These are phyloP conservation scores for Coprinopsis sp. DNA, from an alignment of 768 basidiomycete genomes.

Conservation along the genomic window DNA sequence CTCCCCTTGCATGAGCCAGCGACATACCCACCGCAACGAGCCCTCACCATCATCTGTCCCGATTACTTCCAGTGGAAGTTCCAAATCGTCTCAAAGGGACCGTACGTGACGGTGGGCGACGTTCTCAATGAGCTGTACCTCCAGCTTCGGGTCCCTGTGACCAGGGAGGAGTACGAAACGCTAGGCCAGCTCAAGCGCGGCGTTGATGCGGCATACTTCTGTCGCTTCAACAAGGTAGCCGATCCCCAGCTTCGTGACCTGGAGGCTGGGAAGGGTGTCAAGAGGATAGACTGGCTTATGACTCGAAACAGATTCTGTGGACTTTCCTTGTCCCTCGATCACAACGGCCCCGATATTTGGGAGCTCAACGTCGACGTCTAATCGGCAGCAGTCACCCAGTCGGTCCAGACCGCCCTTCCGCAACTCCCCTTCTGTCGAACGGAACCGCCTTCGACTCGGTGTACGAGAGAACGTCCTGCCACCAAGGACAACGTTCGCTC, in stretches of 20 bases:
- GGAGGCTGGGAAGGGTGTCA: constrained; percentile 46
- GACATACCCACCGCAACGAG: constrained; percentile 36
- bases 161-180: constrained; percentile 38
- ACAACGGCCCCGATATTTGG: constrained; percentile 38
- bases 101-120: constrained; percentile 42
- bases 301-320: constrained; percentile 45
- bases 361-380: constrained; percentile 34
- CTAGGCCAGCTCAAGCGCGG: constrained; percentile 26
- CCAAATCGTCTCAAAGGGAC: constrained; percentile 27
- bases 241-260: constrained; percentile 26
- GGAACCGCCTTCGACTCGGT: not conserved
- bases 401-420: not conserved
- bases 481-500: not conserved
- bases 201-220: constrained; percentile 44
- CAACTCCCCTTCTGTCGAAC: not conserved
- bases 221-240: constrained; percentile 32
- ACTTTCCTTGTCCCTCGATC: constrained; percentile 39
- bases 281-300: constrained; percentile 52
- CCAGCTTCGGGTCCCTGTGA: constrained; percentile 43
- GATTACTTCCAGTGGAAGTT: constrained; percentile 25
- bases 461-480: not conserved
- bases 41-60: constrained; percentile 31
- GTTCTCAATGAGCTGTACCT: constrained; percentile 44
- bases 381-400: not conserved
- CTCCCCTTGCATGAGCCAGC: constrained; percentile 37